Evolutionary conservation across 164 flowering plant genomes (phyloP), one percentile per base, ranked within the genome.

Genomic region (Tinospora cordifolia): DNA sequence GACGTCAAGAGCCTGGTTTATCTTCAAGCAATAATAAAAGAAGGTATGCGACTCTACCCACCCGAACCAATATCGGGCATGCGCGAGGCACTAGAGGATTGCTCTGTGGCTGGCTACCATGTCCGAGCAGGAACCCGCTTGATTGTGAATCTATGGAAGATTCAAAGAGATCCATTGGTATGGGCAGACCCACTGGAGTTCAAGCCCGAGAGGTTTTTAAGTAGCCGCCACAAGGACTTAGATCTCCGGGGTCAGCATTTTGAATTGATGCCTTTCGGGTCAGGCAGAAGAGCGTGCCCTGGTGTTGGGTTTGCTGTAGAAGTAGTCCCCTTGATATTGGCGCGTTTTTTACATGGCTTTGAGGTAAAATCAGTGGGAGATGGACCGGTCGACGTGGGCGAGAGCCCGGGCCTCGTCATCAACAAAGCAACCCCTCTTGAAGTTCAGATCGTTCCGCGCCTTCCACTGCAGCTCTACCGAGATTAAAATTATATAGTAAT

Each of bases 151-250:
- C 4, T 74, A 1, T 81, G 84, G 84, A 82, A 79, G 78, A 15
- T 82, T 40, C 84, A 77, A 0, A 71, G 81, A 8, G 84, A 82
- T 47, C 82, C 84, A 8, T 14, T 75, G 4, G 40, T 82, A 2
- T 82, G 81, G 84, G 21, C 69, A 0, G 58, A 75, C 22, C 83
- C 85, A 0, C 22, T n/a, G 3, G 77, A 80, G 62, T 82, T 82
- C 58, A 39, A n/a, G 12, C 81, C 85, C 0, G 85, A 78, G 62
- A 76, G 83, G 39, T 80, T 82, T 66, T 69, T 79, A 8, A 74
- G 72, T 0, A 54, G 27, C 9, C 72, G 27, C 9, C 72, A 77
- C 21, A 62, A 19, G 14, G 69, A 65, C 8, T 17, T 75, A 6
- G 75, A 73, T 36, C 60, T 75, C 2, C n/a, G 62, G 38, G 80